Evolutionary conservation across 2,329 filamentous ascomycete genomes (phyloP), one percentile per base, ranked within the genome.

Genomic region (Chaetomium strumarium): DNA sequence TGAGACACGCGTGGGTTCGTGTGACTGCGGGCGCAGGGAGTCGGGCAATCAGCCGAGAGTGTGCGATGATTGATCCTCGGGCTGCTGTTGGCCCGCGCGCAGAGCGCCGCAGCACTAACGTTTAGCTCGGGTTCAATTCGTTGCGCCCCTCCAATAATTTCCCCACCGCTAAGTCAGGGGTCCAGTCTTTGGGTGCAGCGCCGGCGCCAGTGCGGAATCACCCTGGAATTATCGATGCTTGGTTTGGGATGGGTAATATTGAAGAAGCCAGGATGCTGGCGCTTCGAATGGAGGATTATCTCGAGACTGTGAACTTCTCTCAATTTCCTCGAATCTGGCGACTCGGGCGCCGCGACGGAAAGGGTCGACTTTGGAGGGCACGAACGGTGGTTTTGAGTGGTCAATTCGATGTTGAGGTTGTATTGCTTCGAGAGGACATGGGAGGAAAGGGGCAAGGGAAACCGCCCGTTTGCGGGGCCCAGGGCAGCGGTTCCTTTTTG

Each of bases 1-100:
- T 52, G 58, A 60, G 51, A 57, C 60, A 58, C 55, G 58, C 33
- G 48, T 50, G 46, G 52, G 40, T 56, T 60, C 51, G 57, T 55
- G 45, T 51, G 53, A 52, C 49, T 46, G 56, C 53, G 51, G 49
- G 52, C 49, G 53, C 47, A 56, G 45, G 39, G 45, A 49, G 36
- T 45, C 20, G 55, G 48, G 42, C 56, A 55, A 52, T 52, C 51
- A 55, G 52, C 46, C 49, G 52, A 51, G 53, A 44, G 39, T 29
- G 19, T 24, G 19, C 2, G 19, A 20, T 46, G 52, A 51, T 48
- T 48, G 50, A 52, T 50, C 46, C 46, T 24, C 42, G 51, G 43
- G 37, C 52, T 59, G 52, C 53, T 41, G 54, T 58, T 61, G 59
- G 57, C 47, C 49, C 46, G 49, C 30, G 40, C 17, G 24, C 33